Evolutionary conservation across 768 basidiomycete species (phyloP), one percentile per base, ranked within the genome.

Genomic region (Termitomyces sp.): DNA sequence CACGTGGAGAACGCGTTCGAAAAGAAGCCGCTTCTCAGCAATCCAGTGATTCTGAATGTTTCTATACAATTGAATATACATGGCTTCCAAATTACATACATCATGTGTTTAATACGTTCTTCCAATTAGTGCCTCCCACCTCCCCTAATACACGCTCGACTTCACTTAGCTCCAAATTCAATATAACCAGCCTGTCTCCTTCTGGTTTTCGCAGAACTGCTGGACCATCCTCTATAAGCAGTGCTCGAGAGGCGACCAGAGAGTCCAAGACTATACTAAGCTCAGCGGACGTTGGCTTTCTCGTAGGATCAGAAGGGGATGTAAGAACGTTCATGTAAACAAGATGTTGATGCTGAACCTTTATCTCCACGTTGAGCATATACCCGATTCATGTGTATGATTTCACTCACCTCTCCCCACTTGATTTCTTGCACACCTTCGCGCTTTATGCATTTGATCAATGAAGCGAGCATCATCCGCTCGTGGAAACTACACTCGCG

Each of bases 371-470:
- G 28, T 46, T 50, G 24, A 22, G 28, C 45, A 38, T 18, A 32
- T n/a, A 32, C 9, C 4, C n/a, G 2, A 39, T 24, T 53, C 20
- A 32, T 40, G n/a, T 20, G 15, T 5, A 32, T 28, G 15, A 51
- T 24, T 20, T 35, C 22, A 75, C 83, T 62, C 57, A 94, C 90
- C 64, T 92, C 89, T 32, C 82, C 81, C 91, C 91, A 95, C 66
- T 85, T 85, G 52, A 98, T 88, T 75, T 95, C 93, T 56, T 93
- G 89, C 0, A 98, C 83, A 32, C 95, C 95, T 63, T 91, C 88
- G 48, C 90, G 81, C 71, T 88, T 87, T 48, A 92, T 82, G 69
- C 92, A 94, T 67, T 90, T 89, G 28, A 96, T 76, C 40, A 96
- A 71, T 1, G 94, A 86, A 16, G 89, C 90, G 18, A 98, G 80